These are phyloP conservation scores for Coprinellus micaceus DNA, from an alignment of 768 basidiomycete genomes.

Conservation along the genomic window DNA sequence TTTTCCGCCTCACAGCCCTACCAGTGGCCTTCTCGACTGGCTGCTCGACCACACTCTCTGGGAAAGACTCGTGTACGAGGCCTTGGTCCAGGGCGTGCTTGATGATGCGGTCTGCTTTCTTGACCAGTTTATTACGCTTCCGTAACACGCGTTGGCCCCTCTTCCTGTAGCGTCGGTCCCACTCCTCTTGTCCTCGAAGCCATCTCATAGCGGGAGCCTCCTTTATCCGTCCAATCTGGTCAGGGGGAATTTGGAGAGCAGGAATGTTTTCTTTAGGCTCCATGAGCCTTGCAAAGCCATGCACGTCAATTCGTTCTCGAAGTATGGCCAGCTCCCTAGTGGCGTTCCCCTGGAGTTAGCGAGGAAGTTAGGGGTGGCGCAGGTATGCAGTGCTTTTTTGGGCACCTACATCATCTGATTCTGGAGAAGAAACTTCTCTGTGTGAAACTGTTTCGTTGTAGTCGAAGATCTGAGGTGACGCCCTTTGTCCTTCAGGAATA, in stretches of 20 bases:
- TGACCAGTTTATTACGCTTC: conserved; percentile 40
- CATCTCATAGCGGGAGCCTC: conserved; percentile 70
- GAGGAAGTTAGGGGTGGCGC: background rate
- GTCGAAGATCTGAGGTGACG: too few relatives aligned
- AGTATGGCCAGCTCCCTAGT: conserved; percentile 45
- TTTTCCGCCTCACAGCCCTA: conserved; percentile 4
- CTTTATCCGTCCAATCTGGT: conserved; percentile 68
- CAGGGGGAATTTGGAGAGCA: conserved; percentile 48
- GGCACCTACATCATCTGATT: background rate
- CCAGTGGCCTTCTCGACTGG: conserved; percentile 1
- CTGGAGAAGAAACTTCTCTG: too few relatives aligned
- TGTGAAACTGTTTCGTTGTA: too few relatives aligned
- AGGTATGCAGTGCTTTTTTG: background rate
- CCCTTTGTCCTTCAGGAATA: too few relatives aligned
- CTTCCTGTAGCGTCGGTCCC: conserved; percentile 53
- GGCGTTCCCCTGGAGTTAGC: conserved; percentile 12
- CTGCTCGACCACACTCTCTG: background rate
- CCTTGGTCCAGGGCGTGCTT: conserved; percentile 46
- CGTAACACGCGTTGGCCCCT: conserved; percentile 40
- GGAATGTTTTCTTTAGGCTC: conserved; percentile 54
- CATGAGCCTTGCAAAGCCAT: conserved; percentile 58
- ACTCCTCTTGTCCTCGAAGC: conserved; percentile 53
- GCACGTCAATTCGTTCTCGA: conserved; percentile 67
- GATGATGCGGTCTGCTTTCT: conserved; percentile 42
- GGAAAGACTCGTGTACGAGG: conserved; percentile 25